A percentile compares a stretch with the other conserved stretches of the same genome.
Evolutionary conservation across 2,329 filamentous ascomycete species (phyloP).

Genomic region (Apiospora kogelbergensis): DNA sequence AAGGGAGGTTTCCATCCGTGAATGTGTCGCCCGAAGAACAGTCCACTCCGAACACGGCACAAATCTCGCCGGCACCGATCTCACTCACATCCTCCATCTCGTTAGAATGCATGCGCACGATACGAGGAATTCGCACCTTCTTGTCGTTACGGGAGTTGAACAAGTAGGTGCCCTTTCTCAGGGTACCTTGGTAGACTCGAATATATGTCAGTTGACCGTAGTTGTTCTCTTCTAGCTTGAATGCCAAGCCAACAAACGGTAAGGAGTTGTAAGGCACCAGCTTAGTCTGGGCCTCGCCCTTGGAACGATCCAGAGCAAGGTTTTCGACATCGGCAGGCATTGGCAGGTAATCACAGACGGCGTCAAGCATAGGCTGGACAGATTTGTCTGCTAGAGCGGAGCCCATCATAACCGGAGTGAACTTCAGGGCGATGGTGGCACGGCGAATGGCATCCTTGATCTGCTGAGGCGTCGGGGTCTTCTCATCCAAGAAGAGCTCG

Average conservation of each 20-base stretch:
- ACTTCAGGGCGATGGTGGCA: conserved; percentile 85
- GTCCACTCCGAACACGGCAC: conserved; percentile 96
- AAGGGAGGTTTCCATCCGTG: conserved; percentile 88
- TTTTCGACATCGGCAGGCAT: conserved; percentile 90
- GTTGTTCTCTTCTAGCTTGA: conserved; percentile 99
- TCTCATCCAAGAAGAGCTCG: conserved; percentile 88
- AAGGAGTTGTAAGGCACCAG: conserved; percentile 91
- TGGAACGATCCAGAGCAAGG: conserved; percentile 79
- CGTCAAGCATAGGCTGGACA: conserved; percentile 95
- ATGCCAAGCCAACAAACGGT: conserved; percentile 92
- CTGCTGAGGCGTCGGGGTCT: conserved; percentile 74
- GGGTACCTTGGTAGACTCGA: conserved; percentile 90
- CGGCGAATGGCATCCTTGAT: conserved; percentile 91
- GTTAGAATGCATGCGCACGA: conserved; percentile 99
- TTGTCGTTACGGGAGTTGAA: conserved; percentile 94
- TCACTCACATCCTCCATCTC: conserved; percentile 97
- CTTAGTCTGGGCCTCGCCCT: conserved; percentile 77
- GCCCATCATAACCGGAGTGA: conserved; percentile 94
- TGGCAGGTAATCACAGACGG: conserved; percentile 92
- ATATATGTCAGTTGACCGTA: conserved; percentile 98
- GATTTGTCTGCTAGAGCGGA: conserved; percentile 93
- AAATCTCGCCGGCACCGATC: conserved; percentile 95
- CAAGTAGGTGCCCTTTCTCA: conserved; percentile 85
- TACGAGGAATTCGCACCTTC: conserved; percentile 94
- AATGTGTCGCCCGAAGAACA: conserved; percentile 98